A percentile compares a stretch with the other conserved stretches of the same genome.
Conservation (phyloP, 2,329 filamentous ascomycete species). For the Ophiostoma pallidulum region DNA sequence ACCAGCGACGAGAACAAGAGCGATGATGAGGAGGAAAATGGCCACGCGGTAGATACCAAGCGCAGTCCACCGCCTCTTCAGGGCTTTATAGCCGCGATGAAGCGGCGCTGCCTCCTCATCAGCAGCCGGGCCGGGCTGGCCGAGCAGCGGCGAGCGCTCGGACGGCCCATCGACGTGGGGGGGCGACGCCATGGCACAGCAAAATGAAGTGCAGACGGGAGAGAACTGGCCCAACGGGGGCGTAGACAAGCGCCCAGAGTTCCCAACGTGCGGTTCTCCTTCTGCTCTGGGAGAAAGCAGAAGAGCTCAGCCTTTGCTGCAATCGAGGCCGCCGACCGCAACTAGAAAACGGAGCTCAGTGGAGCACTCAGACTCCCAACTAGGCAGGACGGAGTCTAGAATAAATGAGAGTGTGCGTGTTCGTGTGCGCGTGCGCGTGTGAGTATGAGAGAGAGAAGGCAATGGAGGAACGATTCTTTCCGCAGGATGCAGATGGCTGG, state of each 20-base stretch:
- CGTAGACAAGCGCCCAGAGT: not conserved
- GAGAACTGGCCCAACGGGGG: too few relatives aligned
- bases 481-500: too few relatives aligned
- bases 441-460: not conserved
- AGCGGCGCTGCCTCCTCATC: not conserved
- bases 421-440: too few relatives aligned
- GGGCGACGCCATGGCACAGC: not conserved
- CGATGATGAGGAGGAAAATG: not conserved
- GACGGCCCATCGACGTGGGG: not conserved
- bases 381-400: too few relatives aligned
- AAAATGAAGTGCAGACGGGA: not conserved
- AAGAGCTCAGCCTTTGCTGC: too few relatives aligned
- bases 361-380: too few relatives aligned
- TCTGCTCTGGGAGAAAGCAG: too few relatives aligned
- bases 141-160: conserved; percentile 8
- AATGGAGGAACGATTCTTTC: not conserved
- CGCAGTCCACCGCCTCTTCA: not conserved
- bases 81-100: conserved; percentile 3
- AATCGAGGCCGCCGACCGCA: too few relatives aligned
- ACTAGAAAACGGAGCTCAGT: too few relatives aligned
- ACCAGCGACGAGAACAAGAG: conserved; percentile 3
- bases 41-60: conserved; percentile 1
- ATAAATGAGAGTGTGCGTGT: too few relatives aligned
- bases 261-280: not conserved
- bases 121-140: not conserved